Conservation (phyloP, 495 filamentous ascomycete genomes). For the Extremus antarcticus region DNA sequence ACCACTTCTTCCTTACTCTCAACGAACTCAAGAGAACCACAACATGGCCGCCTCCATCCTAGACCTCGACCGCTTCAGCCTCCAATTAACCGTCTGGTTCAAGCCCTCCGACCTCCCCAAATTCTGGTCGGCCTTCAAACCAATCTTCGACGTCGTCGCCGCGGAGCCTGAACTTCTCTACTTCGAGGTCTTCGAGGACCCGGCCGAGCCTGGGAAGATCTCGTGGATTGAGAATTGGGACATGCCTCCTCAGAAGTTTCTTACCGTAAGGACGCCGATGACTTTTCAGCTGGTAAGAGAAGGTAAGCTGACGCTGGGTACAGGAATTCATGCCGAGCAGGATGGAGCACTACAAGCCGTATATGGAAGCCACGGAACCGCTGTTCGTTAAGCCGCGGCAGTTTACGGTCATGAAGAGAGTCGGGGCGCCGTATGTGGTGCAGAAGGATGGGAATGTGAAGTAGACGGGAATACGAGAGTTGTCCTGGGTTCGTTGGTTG, state of each 20-base stretch:
- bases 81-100: neutral
- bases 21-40: neutral
- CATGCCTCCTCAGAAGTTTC: neutral
- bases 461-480: too few relatives aligned
- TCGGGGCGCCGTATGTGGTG: neutral
- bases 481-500: too few relatives aligned
- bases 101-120: neutral
- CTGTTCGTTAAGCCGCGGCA: neutral
- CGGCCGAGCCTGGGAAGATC: neutral
- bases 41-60: neutral
- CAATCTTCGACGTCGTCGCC: neutral
- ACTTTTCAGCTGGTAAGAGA: too few relatives aligned
- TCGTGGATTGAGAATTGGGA: constrained; percentile 2
- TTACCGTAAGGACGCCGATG: neutral
- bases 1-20: neutral
- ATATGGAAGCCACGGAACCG: neutral
- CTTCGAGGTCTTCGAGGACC: neutral
- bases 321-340: neutral
- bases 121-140: neutral
- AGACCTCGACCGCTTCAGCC: neutral
- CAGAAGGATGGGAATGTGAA: neutral
- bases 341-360: neutral
- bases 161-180: neutral
- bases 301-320: neutral
- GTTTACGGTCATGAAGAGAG: neutral